Evolutionary conservation across 2,329 filamentous ascomycete genomes (phyloP), one percentile per base, ranked within the genome.

Genomic region (Ceratocystis ficicola): DNA sequence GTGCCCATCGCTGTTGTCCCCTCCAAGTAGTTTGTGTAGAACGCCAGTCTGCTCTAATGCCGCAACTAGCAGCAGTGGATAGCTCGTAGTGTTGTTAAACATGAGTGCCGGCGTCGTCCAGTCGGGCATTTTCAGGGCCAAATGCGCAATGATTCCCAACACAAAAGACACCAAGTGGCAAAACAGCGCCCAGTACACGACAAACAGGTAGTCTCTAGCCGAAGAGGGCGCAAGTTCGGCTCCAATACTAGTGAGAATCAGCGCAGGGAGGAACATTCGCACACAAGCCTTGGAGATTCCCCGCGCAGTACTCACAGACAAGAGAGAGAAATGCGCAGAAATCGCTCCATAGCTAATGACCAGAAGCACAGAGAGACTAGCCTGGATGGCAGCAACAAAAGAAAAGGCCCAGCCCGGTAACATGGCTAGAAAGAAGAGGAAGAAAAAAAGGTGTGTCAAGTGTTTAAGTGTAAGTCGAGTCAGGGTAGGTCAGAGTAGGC

Each of bases 11-110:
- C 1, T 75, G 76, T 72, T 78, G 70, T 69, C 78, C 69, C 68
- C 73, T 68, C 78, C 72, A 20, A 86, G 75, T 1, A 76, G 72
- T 28, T 77, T 72, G 4, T 57, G 52, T 5, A 87, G 74, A 30
- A 86, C 81, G 1, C 83, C 83, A 0, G 85, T 84, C 41, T 75
- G 73, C 20, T 74, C 71, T n/a, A 77, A 72, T 5, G 75, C 74
- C 41, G 76, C 74, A 48, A 80, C 73, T 1, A 81, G 73, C 46
- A 80, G 71, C 17, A 81, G 71, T 1, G 78, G 78, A 68, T 79
- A 77, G 62, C 74, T 76, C 0, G 78, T 79, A 0, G 77, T 79
- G 71, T 80, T 80, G 70, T 79, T 80, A 73, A 80, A 80, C 69
- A 78, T 76, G 62, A 80, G 71, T 5, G 77, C 78, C 0, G 76